These are phyloP conservation scores for Iris pallida DNA, from an alignment of 116 monocot genomes.

Conservation along the genomic window DNA sequence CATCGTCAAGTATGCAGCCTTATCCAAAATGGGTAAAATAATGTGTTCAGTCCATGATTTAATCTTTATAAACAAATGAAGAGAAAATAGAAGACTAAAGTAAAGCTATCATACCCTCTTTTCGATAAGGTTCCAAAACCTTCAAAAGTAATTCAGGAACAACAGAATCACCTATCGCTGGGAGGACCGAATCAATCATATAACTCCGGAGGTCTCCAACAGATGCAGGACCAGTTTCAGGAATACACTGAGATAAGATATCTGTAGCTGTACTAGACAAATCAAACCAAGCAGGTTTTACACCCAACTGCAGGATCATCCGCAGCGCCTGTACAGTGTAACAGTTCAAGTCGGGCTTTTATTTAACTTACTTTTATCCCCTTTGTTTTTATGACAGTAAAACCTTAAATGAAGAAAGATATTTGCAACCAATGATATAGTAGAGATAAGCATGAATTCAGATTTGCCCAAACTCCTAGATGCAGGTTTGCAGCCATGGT, in stretches of 20 bases:
- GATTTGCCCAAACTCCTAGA: too few species aligned
- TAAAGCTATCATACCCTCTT: conserved; percentile 54
- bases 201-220: conserved; percentile 80
- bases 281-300: conserved; percentile 87
- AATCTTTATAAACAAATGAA: neutral
- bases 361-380: neutral
- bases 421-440: too few species aligned
- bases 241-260: conserved; percentile 23
- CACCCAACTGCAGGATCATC: conserved; percentile 90
- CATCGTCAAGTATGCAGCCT: conserved; percentile 90
- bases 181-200: conserved; percentile 74
- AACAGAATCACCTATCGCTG: conserved; percentile 79
- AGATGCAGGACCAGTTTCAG: conserved; percentile 36
- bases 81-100: conserved; percentile 2
- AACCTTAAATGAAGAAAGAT: too few species aligned
- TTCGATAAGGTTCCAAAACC: conserved; percentile 83
- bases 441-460: too few species aligned
- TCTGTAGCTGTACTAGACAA: conserved; percentile 25
- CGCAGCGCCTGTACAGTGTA: conserved; percentile 61
- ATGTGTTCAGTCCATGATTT: neutral
- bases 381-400: neutral
- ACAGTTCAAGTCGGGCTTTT: neutral
- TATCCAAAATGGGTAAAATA: conserved; percentile 1
- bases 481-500: too few species aligned
- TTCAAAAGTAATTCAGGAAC: conserved; percentile 95